A percentile compares a stretch with the other conserved stretches of the same genome.
Conservation (phyloP, 2,329 filamentous ascomycete genomes). For the Phaeosphaeriaceae sp. region DNA sequence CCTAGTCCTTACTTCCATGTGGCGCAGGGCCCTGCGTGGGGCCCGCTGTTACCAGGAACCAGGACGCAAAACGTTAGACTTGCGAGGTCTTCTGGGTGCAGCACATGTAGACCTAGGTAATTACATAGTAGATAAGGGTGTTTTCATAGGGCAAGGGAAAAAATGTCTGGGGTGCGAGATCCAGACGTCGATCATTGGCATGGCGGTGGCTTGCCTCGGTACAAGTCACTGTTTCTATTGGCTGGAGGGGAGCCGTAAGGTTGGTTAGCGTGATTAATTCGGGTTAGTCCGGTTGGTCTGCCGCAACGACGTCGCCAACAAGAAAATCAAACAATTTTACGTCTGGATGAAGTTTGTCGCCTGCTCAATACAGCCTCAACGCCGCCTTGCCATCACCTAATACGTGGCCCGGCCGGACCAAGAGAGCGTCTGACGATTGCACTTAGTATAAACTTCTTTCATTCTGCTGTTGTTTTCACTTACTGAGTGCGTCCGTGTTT, state of each 20-base stretch:
- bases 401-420: conserved; percentile 12
- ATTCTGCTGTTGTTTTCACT: too few species aligned
- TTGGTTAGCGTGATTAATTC: too few species aligned
- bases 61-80: conserved; percentile 22
- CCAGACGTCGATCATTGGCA: conserved; percentile 14
- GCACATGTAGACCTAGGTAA: not conserved
- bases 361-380: conserved; percentile 29
- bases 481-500: not conserved
- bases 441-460: too few species aligned
- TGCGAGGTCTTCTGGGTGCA: conserved; percentile 12
- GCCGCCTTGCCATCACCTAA: conserved; percentile 26
- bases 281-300: too few species aligned
- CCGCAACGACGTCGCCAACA: not conserved
- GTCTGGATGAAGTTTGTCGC: conserved; percentile 12
- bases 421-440: too few species aligned
- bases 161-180: not conserved
- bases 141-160: not conserved
- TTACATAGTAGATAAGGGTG: not conserved
- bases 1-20: not conserved
- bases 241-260: conserved; percentile 5
- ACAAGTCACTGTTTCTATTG: conserved; percentile 25
- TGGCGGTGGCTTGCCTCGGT: conserved; percentile 26
- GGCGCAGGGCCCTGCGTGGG: too few species aligned
- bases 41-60: too few species aligned
- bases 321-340: not conserved